Percentiles rank a stretch among this genome's conserved stretches.
Evolutionary conservation across 345 rosid species (phyloP).

Genomic region (Ricinus communis): DNA sequence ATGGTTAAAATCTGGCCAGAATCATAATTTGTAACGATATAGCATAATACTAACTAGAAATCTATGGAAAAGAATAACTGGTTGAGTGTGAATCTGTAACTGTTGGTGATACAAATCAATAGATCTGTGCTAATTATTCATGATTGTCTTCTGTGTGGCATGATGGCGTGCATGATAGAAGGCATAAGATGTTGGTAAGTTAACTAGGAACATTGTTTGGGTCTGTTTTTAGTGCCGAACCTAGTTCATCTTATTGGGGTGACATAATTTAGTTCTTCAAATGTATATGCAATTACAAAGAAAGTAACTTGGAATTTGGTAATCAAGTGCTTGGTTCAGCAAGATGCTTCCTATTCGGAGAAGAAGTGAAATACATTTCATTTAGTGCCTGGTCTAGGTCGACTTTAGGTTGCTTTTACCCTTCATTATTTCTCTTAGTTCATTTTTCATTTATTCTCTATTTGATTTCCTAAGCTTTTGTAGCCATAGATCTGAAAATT

Average conservation of each 20-base stretch:
- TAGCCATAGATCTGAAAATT: not conserved
- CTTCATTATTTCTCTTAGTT: not conserved
- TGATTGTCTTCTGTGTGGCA: not conserved
- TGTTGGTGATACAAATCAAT: not conserved
- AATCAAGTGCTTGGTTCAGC: not conserved
- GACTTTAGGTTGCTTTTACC: not conserved
- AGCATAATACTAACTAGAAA: not conserved
- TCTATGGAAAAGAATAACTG: not conserved
- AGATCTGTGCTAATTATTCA: not conserved
- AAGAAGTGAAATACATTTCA: not conserved
- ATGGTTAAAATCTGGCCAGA: not conserved
- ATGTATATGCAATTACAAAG: not conserved
- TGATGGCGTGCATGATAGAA: not conserved
- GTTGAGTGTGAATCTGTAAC: not conserved
- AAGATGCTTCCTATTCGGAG: no score
- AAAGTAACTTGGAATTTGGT: not conserved
- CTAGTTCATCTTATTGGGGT: not conserved
- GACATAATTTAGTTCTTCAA: not conserved
- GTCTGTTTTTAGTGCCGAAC: no score
- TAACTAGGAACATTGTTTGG: not conserved
- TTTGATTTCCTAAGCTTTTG: not conserved
- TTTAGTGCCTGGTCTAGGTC: constrained; percentile 1
- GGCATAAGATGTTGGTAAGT: not conserved
- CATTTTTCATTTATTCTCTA: not conserved
- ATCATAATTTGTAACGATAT: not conserved